Evolutionary conservation across 163 green algal genomes (phyloP), one percentile per base, ranked within the genome.

Genomic region (Volvox carteri): DNA sequence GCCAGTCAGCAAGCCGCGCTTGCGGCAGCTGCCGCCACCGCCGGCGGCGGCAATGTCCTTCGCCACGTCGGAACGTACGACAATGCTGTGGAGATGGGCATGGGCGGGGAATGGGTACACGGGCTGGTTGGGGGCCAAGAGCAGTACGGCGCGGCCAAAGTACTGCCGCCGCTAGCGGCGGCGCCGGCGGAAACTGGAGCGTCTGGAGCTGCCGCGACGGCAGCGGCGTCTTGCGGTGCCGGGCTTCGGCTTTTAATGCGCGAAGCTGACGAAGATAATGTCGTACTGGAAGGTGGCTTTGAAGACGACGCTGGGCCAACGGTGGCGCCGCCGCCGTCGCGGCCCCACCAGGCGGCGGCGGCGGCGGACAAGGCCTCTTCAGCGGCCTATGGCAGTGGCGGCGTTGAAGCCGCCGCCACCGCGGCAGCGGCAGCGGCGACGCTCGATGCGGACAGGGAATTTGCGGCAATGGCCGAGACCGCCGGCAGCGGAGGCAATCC

Each of bases 91-190:
- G 42, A 88, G 68, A 18, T 75, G 25, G 83, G 83, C 48, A 88
- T 88, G 83, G 83, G 44, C 7, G 83, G 83, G 35, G 83, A 88
- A 52, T 88, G 83, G 83, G 83, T 88, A 37, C 30, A 70, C 6
- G 68, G 68, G 23, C 50, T 88, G 42, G 50, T 79, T 46, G 37
- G 48, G 5, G 30, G 41, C n/a, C 33, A 65, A 8, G 54, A 11
- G 5, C 54, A 65, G 54, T 11, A 11, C 48, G 41, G 21, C 25
- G n/a, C n/a, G n/a, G n/a, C n/a, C n/a, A n/a, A n/a, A n/a, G n/a
- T n/a, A n/a, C n/a, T n/a, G n/a, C n/a, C n/a, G n/a, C n/a, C n/a
- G n/a, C n/a, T n/a, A n/a, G n/a, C n/a, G 5, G 56, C 35, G n/a
- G 16, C 56, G 16, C 50, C 33, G 67, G 62, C 62, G 28, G 3